Conservation (phyloP, 2,329 filamentous ascomycete genomes). For the Beauveria sp. region DNA sequence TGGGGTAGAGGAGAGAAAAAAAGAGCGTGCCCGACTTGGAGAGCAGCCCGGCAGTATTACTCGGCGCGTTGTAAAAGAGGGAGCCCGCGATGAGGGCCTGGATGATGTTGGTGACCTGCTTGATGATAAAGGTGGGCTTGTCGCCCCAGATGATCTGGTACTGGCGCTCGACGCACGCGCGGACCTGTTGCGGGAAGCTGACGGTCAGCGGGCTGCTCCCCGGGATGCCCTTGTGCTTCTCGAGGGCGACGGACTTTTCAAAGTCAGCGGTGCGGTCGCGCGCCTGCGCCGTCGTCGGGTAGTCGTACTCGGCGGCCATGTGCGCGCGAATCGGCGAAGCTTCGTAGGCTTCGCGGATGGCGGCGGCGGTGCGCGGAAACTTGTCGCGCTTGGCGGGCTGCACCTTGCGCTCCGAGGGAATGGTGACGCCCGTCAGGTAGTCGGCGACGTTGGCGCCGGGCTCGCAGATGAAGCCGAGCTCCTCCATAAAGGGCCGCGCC, state of each 20-base stretch:
- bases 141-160: constrained; percentile 61
- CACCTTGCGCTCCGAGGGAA: constrained; percentile 61
- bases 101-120: constrained; percentile 47
- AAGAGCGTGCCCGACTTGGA: constrained; percentile 57
- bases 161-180: constrained; percentile 48
- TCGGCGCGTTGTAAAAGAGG: constrained; percentile 57
- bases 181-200: constrained; percentile 46
- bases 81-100: constrained; percentile 59
- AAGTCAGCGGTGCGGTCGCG: constrained; percentile 46
- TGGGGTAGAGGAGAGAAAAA: constrained; percentile 55
- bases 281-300: constrained; percentile 42
- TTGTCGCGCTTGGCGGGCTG: constrained; percentile 28
- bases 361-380: constrained; percentile 37
- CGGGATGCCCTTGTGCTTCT: constrained; percentile 47
- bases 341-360: constrained; percentile 42
- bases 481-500: constrained; percentile 57
- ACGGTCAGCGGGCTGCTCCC: constrained; percentile 49
- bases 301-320: constrained; percentile 51
- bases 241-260: constrained; percentile 39
- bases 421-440: constrained; percentile 58
- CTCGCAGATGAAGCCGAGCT: constrained; percentile 53
- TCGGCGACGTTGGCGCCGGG: constrained; percentile 58
- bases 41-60: constrained; percentile 53
- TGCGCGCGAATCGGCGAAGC: constrained; percentile 38
- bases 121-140: constrained; percentile 55